phyloP scores from a whole-genome alignment of 371 early-diverging fungal genomes.

The Mucor plumbeus region DNA sequence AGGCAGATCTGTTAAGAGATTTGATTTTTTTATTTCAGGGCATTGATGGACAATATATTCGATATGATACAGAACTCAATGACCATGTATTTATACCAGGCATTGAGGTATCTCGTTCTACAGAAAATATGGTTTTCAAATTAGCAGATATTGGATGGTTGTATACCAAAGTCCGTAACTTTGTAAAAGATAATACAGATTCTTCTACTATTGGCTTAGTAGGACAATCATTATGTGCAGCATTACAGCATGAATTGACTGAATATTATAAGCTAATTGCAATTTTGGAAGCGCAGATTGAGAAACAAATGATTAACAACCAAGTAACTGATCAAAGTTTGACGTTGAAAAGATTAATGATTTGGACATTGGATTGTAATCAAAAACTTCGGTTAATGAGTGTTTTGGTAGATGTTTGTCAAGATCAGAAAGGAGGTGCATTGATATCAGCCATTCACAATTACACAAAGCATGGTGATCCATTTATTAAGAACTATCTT shows the following conservation, averaged over 20 bases:
- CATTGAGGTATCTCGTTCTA: constrained; percentile 56
- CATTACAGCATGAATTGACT: constrained; percentile 77
- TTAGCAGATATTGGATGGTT: constrained; percentile 78
- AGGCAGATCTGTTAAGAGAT: constrained; percentile 80
- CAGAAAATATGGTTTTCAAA: constrained; percentile 59
- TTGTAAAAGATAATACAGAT: constrained; percentile 48
- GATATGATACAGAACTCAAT: constrained; percentile 61
- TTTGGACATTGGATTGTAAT: constrained; percentile 85
- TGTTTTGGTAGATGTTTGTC: constrained; percentile 64
- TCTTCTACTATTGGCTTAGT: constrained; percentile 60
- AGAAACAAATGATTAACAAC: constrained; percentile 40
- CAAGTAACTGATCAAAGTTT: constrained; percentile 53
- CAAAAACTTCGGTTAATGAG: constrained; percentile 77
- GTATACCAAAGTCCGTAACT: constrained; percentile 61
- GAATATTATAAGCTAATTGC: constrained; percentile 88
- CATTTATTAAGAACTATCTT: constrained; percentile 80
- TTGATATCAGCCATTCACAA: constrained; percentile 81
- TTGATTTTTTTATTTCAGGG: constrained; percentile 93
- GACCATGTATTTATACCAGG: constrained; percentile 51
- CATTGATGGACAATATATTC: constrained; percentile 87
- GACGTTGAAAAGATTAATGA: constrained; percentile 82
- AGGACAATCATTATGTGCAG: constrained; percentile 80
- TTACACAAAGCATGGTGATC: constrained; percentile 90
- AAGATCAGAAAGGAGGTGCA: constrained; percentile 78
- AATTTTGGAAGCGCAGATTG: constrained; percentile 80